A percentile compares a stretch with the other conserved stretches of the same genome.
Conservation (phyloP, 495 filamentous ascomycete genomes). For the Daldinia vernicosa region DNA sequence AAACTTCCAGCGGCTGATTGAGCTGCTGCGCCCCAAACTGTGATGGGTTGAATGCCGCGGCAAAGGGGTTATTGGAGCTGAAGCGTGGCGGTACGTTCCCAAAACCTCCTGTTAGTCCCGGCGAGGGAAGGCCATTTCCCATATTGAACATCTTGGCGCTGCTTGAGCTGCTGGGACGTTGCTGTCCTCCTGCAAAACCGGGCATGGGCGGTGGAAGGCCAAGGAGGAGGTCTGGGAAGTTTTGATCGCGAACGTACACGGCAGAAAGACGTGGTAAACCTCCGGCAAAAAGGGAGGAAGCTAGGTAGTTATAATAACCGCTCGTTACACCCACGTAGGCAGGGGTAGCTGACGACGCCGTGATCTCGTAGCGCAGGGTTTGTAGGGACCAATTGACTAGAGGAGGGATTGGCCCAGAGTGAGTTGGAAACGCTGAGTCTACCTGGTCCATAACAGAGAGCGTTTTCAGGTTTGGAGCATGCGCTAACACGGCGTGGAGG, state of each 20-base stretch:
- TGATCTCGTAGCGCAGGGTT: constrained; percentile 84
- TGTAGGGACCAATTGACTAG: constrained; percentile 72
- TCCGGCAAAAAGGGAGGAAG: constrained; percentile 77
- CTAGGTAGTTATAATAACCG: constrained; percentile 88
- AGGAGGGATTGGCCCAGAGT: constrained; percentile 63
- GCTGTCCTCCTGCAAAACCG: constrained; percentile 55
- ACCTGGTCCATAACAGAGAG: constrained; percentile 75
- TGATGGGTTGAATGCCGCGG: constrained; percentile 48
- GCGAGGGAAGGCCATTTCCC: constrained; percentile 40
- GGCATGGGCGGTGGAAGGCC: constrained; percentile 70
- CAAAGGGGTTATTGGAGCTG: constrained; percentile 64
- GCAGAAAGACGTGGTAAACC: constrained; percentile 74
- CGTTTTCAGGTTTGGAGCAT: constrained; percentile 67
- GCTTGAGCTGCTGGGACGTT: constrained; percentile 52
- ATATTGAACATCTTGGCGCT: constrained; percentile 37
- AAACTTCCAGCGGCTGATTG: constrained; percentile 77
- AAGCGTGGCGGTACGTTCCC: constrained; percentile 45
- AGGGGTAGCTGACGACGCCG: constrained; percentile 61
- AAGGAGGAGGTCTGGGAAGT: constrained; percentile 76
- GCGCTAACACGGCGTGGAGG: constrained; percentile 70
- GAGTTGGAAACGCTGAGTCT: constrained; percentile 67
- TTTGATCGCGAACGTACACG: constrained; percentile 85
- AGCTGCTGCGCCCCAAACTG: constrained; percentile 50
- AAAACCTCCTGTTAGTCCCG: constrained; percentile 31
- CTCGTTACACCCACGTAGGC: constrained; percentile 67